Base-by-base conservation (phyloP, 345 rosid genomes). In the Citropsis articulata region DNA sequence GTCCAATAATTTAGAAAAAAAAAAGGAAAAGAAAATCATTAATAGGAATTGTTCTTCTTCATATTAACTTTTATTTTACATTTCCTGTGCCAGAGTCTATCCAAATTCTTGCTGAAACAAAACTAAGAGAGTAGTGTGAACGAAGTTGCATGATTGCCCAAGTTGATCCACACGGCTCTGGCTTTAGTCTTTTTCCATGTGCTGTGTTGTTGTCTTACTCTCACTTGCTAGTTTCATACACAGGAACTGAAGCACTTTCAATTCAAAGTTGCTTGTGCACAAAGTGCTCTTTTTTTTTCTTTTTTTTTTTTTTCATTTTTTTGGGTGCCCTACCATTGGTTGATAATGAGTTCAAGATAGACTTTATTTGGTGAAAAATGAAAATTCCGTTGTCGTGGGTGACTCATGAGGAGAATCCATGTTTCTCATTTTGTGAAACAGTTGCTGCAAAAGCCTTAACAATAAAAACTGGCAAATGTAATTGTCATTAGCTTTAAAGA, bases 151-250 rank as follows among this genome's bases (percentile, higher is more conserved):
- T 56, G 5, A 21, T 72, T 56, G 62, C 6, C 65, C 65, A 13
- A 71, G 33, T 7, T 71, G 42, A 71, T 71, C 66, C 25, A 31
- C 56, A 36, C 18, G 35, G 33, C 61, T 63, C 71, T 68, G 59
- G 59, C 73, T 77, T 67, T 40, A 24, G 7, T 56, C 56, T 59
- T 55, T 18, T 5, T 27, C 38, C 69, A 77, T 60, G 69, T 69
- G 69, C 33, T 31, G 6, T 40, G 60, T 30, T 22, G 62, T 77
- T 65, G 19, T 50, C 56, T 77, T 68, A n/a, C 67, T 73, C 40
- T 77, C 28, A 18, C 74, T 68, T 59, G 16, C 74, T 59, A 38
- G 24, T 57, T 50, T 22, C 7, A 19, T 19, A 24, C 9, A 76
- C 9, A 14, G 28, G 19, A n/a, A 38, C 7, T 7, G 42, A 38